These are phyloP conservation scores for Pseudogymnoascus sp. DNA, from an alignment of 2,329 filamentous ascomycete species.

Conservation along the genomic window DNA sequence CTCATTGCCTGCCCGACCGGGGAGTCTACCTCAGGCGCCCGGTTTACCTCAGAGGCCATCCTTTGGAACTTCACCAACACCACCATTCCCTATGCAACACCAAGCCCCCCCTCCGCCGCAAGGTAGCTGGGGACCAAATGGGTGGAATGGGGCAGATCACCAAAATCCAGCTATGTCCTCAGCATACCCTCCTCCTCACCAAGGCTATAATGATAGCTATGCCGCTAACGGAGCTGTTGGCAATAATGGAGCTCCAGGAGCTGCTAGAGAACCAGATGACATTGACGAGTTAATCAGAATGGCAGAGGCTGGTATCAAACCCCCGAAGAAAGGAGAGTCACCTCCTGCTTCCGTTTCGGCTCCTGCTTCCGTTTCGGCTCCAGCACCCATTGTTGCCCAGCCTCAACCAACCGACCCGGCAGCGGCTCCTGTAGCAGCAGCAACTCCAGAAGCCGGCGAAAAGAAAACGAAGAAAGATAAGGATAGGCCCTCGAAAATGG, in stretches of 20 bases:
- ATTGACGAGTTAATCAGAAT: slow-evolving; percentile 60
- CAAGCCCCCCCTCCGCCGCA: slow-evolving; percentile 20
- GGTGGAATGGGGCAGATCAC: slow-evolving; percentile 29
- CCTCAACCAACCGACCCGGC: slow-evolving; percentile 39
- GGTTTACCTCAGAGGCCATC: slow-evolving; percentile 54
- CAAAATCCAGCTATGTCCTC: slow-evolving; percentile 33
- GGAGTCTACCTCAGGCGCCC: slow-evolving; percentile 42
- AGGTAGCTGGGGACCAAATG: slow-evolving; percentile 30
- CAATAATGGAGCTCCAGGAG: slow-evolving; percentile 42
- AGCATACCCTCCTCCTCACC: slow-evolving; percentile 30
- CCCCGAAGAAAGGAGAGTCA: slow-evolving; percentile 35
- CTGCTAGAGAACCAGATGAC: slow-evolving; percentile 45
- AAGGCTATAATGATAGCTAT: slow-evolving; percentile 28
- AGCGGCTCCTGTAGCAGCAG: slow-evolving; percentile 30
- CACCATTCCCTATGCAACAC: slow-evolving; percentile 16
- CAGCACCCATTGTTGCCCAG: slow-evolving; percentile 25
- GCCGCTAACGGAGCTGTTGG: slow-evolving; percentile 36
- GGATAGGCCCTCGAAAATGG: slow-evolving; percentile 61
- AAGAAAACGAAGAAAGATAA: slow-evolving; percentile 65
- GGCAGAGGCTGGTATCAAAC: slow-evolving; percentile 54
- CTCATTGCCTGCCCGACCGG: slow-evolving; percentile 42
- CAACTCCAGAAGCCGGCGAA: slow-evolving; percentile 36
- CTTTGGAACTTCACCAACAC: slow-evolving; percentile 39
- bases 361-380: slow-evolving; percentile 35
- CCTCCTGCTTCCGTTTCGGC: slow-evolving; percentile 36